Evolutionary conservation across 2,329 filamentous ascomycete species (phyloP).

Genomic region (Cylindrodendrum hubeiense): DNA sequence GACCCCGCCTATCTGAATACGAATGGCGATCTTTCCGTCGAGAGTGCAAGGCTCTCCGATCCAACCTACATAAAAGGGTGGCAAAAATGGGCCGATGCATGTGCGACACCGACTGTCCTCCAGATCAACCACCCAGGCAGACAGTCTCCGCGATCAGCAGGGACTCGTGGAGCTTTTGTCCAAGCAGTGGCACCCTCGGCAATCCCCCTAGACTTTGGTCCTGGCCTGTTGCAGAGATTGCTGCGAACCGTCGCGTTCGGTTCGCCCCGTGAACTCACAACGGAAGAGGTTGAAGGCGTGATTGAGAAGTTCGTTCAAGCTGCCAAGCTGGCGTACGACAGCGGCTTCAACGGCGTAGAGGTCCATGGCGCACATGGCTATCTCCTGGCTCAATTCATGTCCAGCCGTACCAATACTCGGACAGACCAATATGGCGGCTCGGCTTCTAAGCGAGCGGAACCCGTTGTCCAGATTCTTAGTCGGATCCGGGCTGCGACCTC

Average conservation of each 20-base stretch:
- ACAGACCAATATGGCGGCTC: constrained; percentile 2
- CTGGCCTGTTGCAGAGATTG: neutral
- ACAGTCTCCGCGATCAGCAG: neutral
- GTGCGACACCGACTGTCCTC: neutral
- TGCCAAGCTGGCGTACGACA: neutral
- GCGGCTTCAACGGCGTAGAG: neutral
- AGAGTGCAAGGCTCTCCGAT: neutral
- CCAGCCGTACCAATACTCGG: neutral
- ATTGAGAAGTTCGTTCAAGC: neutral
- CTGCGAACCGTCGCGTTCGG: neutral
- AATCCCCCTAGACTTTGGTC: neutral
- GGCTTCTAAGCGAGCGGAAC: neutral
- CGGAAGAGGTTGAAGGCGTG: neutral
- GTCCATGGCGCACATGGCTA: constrained; percentile 6
- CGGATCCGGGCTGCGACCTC: neutral
- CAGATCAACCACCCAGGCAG: constrained; percentile 2
- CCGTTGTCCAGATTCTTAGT: neutral
- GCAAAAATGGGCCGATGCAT: neutral
- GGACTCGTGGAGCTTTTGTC: neutral
- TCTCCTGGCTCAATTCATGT: constrained; percentile 1
- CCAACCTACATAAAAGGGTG: neutral
- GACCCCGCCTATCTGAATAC: neutral
- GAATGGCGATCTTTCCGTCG: neutral
- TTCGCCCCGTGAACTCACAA: neutral
- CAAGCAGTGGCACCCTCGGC: neutral